Evolutionary conservation across 2,329 filamentous ascomycete genomes (phyloP).

Genomic region (Calonectria multiphialidica): DNA sequence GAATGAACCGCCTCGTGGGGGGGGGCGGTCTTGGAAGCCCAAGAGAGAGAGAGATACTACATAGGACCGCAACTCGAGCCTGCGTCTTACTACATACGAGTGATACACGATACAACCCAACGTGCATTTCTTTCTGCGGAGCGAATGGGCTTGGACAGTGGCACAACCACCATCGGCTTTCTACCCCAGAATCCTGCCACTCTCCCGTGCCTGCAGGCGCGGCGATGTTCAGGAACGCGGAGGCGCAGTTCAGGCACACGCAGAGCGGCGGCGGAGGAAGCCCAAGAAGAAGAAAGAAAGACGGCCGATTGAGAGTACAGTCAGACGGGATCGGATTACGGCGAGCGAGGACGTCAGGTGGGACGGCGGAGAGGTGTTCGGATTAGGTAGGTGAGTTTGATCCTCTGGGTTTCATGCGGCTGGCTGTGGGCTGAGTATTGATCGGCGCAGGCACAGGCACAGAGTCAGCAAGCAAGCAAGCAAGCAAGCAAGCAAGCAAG

Average conservation of each 20-base stretch:
- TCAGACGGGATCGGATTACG: background rate
- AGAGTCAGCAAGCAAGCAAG: background rate
- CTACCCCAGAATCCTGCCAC: constrained; percentile 1
- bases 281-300: background rate
- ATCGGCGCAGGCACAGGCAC: background rate
- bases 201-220: background rate
- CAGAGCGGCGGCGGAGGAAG: background rate
- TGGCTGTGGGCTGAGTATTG: background rate
- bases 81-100: background rate
- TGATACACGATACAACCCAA: background rate
- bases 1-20: too few relatives aligned
- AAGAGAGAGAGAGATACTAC: background rate
- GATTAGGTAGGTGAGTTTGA: background rate
- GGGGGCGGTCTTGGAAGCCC: too few relatives aligned
- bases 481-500: too few relatives aligned
- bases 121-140: background rate
- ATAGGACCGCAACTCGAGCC: too few relatives aligned
- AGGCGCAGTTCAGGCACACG: background rate
- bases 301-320: background rate
- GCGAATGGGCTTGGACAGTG: background rate
- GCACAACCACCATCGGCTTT: background rate
- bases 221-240: background rate
- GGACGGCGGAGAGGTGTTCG: background rate
- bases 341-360: background rate
- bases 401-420: background rate